These are phyloP conservation scores for Caloboletus firmus DNA, from an alignment of 1,284 basidiomycete species.

Conservation along the genomic window DNA sequence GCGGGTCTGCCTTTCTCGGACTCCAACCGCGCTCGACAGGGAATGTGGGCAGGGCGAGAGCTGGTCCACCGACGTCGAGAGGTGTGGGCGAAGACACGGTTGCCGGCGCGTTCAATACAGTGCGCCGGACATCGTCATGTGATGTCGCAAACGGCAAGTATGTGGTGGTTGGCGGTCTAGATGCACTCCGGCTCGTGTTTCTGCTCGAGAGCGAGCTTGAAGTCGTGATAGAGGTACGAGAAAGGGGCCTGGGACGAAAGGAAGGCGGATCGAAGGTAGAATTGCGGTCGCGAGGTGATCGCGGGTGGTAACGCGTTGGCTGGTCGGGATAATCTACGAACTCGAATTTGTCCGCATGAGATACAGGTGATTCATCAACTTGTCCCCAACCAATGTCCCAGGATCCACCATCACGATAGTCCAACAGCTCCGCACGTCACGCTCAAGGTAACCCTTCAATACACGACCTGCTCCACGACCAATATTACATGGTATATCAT, in stretches of 20 bases:
- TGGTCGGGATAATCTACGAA: conserved; percentile 22
- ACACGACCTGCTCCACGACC: conserved; percentile 72
- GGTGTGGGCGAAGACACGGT: conserved; percentile 27
- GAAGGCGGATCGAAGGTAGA: conserved; percentile 5
- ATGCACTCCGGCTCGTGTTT: conserved; percentile 35
- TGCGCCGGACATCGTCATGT: conserved; percentile 16
- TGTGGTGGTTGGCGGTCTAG: conserved; percentile 18
- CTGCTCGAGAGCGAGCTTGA: conserved; percentile 38
- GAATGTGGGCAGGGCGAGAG: conserved; percentile 30
- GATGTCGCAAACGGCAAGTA: conserved; percentile 21
- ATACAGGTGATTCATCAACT: conserved; percentile 29
- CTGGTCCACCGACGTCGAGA: conserved; percentile 34
- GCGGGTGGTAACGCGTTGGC: conserved; percentile 15
- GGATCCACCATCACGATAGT: conserved; percentile 70
- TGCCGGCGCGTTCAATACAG: conserved; percentile 19
- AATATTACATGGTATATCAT: conserved; percentile 56
- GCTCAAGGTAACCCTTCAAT: conserved; percentile 73
- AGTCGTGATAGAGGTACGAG: conserved; percentile 41
- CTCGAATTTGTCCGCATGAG: conserved; percentile 33
- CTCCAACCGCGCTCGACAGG: conserved; percentile 42
- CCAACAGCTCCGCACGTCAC: conserved; percentile 63
- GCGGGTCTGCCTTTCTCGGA: conserved; percentile 35
- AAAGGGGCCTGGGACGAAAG: conserved; percentile 40
- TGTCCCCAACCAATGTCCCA: conserved; percentile 81
- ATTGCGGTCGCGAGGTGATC: conserved; percentile 11